Conservation (phyloP, 345 rosid genomes). For the Moricandia arvensis region DNA sequence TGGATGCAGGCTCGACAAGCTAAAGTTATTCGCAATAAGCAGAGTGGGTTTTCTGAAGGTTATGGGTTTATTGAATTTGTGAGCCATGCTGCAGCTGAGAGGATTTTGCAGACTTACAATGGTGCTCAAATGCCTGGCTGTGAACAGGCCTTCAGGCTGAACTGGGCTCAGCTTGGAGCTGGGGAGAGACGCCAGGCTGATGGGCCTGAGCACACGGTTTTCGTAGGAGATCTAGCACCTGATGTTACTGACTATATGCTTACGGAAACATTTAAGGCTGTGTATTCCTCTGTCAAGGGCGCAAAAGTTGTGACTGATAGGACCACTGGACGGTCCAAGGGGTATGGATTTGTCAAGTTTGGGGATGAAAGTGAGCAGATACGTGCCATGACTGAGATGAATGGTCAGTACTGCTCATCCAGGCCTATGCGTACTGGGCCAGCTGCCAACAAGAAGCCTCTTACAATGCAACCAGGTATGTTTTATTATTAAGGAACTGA, state of each 20-base stretch:
- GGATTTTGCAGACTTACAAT: conserved; percentile 70
- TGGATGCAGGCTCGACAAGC: conserved; percentile 53
- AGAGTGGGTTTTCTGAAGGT: conserved; percentile 65
- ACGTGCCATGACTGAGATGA: conserved; percentile 94
- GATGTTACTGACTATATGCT: conserved; percentile 79
- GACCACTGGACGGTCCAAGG: conserved; percentile 87
- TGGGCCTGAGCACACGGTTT: conserved; percentile 76
- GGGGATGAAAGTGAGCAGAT: conserved; percentile 76
- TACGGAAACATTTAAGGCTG: conserved; percentile 64
- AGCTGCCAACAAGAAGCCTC: conserved; percentile 80
- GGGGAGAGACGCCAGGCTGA: conserved; percentile 91
- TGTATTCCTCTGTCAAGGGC: conserved; percentile 72
- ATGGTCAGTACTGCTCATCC: conserved; percentile 71
- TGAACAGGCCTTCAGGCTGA: conserved; percentile 79
- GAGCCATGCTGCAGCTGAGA: conserved; percentile 56
- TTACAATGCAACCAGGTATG: conserved; percentile 67
- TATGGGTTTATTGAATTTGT: conserved; percentile 73
- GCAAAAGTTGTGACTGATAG: conserved; percentile 94
- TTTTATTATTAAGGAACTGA: conserved; percentile 1
- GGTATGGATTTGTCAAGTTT: conserved; percentile 94
- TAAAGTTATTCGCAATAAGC: conserved; percentile 87
- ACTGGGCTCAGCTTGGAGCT: conserved; percentile 87
- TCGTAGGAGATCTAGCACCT: conserved; percentile 86
- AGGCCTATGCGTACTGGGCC: conserved; percentile 98
- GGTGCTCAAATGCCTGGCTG: conserved; percentile 69